Conservation (phyloP, 1,284 basidiomycete species). For the Cutaneotrichosporon dermatis region DNA sequence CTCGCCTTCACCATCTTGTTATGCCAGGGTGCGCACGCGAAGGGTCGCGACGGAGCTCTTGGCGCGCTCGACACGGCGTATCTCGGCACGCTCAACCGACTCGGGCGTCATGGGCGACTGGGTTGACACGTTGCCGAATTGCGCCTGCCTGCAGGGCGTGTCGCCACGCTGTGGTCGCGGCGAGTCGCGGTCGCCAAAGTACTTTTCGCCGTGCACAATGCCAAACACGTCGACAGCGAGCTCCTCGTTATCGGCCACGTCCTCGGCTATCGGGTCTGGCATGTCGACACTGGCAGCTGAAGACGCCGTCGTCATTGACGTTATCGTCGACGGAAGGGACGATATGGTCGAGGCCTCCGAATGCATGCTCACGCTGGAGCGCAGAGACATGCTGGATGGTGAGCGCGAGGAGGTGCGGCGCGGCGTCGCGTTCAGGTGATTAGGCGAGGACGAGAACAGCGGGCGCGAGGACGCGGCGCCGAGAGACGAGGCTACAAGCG, state of each 20-base stretch:
- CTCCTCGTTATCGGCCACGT: conserved; percentile 1
- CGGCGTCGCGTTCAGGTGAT: not conserved
- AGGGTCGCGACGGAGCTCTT: not conserved
- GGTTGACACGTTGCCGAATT: not conserved
- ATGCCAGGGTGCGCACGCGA: not conserved
- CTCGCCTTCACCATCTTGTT: not conserved
- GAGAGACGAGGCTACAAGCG: conserved; percentile 1
- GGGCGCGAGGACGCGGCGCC: not conserved
- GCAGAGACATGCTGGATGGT: conserved; percentile 7
- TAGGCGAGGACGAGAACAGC: not conserved
- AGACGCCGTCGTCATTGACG: conserved; percentile 11
- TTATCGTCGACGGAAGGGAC: conserved; percentile 5
- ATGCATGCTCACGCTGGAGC: conserved; percentile 4
- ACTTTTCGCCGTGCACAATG: not conserved
- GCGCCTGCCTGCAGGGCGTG: not conserved
- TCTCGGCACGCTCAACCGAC: not conserved
- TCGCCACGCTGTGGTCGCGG: not conserved
- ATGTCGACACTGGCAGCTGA: conserved; percentile 15
- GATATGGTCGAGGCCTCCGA: conserved; percentile 4
- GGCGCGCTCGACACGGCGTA: not conserved
- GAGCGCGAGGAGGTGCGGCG: conserved; percentile 2
- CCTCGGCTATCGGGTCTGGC: conserved; percentile 15
- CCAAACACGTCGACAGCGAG: not conserved
- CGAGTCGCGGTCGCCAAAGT: not conserved
- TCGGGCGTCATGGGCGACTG: not conserved